phyloP scores from a whole-genome alignment of 108 stramenopile genomes.

The Cyclostephanos tholiformis region DNA sequence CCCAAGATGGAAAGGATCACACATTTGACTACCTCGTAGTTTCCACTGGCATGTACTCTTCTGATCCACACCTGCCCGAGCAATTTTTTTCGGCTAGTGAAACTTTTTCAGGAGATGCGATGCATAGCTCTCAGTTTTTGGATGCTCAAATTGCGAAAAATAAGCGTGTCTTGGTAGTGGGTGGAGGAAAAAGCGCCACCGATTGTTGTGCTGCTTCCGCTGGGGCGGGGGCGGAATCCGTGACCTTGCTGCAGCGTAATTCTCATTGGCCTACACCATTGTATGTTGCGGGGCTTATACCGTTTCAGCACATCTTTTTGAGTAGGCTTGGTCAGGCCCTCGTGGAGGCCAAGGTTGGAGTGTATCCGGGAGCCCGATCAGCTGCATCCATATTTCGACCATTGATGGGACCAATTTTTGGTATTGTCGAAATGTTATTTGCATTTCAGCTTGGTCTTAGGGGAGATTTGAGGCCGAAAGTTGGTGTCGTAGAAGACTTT shows the following conservation, averaged over 20 bases:
- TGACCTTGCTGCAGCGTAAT: constrained; percentile 28
- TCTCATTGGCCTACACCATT: constrained; percentile 42
- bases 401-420: constrained; percentile 34
- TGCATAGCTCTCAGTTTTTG: neutral
- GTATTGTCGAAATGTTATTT: constrained; percentile 33
- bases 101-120: neutral
- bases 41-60: constrained; percentile 31
- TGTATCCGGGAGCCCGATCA: constrained; percentile 19
- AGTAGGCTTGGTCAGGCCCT: constrained; percentile 30
- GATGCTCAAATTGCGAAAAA: constrained; percentile 5
- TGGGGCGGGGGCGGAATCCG: constrained; percentile 25
- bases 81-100: neutral
- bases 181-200: constrained; percentile 1
- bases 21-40: constrained; percentile 31
- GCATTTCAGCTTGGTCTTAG: constrained; percentile 21
- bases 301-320: constrained; percentile 40
- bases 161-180: constrained; percentile 14
- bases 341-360: constrained; percentile 13
- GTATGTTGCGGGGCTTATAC: constrained; percentile 38
- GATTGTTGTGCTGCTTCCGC: constrained; percentile 7
- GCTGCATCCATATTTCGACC: neutral
- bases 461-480: neutral
- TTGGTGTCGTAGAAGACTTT: constrained; percentile 39
- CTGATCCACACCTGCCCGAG: neutral
- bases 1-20: constrained; percentile 8